A percentile compares a stretch with the other conserved stretches of the same genome.
Conservation (phyloP, 176 grass and related monocot genomes). For the Ensete ventricosum region DNA sequence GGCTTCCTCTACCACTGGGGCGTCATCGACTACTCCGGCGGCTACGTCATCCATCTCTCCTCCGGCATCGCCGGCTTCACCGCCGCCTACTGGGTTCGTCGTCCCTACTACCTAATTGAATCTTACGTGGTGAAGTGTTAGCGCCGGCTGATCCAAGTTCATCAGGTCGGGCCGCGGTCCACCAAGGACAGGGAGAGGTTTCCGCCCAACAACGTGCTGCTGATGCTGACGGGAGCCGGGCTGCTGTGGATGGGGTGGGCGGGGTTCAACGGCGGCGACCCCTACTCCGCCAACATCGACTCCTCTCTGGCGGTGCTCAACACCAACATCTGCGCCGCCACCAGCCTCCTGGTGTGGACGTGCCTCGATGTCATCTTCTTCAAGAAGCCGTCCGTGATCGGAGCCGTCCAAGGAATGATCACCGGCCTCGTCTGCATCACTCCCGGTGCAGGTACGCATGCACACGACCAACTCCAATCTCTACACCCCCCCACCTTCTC, state of each 20-base stretch:
- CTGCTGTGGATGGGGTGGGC: conserved; percentile 74
- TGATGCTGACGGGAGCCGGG: conserved; percentile 48
- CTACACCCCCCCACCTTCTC: too few relatives aligned
- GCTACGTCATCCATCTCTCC: conserved; percentile 63
- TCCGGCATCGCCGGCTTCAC: conserved; percentile 50
- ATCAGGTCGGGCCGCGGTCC: conserved; percentile 46
- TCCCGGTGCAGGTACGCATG: conserved; percentile 39
- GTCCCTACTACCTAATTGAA: too few relatives aligned
- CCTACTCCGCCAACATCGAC: conserved; percentile 47
- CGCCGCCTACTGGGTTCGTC: conserved; percentile 55
- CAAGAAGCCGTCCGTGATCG: conserved; percentile 57
- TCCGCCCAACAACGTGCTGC: conserved; percentile 62
- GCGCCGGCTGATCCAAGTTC: too few relatives aligned
- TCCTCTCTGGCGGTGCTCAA: conserved; percentile 51
- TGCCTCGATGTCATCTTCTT: conserved; percentile 63
- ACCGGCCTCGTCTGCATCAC: conserved; percentile 79
- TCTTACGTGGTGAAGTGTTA: too few relatives aligned
- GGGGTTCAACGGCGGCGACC: conserved; percentile 57
- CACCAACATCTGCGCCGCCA: conserved; percentile 52
- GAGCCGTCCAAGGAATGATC: conserved; percentile 66
- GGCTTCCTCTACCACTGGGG: conserved; percentile 72
- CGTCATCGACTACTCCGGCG: conserved; percentile 64
- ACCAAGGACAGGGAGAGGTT: conserved; percentile 45
- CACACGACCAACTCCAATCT: too few relatives aligned
- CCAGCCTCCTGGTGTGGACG: conserved; percentile 65